Base-by-base conservation (phyloP, 495 filamentous ascomycete genomes). In the Penicillium lividum region DNA sequence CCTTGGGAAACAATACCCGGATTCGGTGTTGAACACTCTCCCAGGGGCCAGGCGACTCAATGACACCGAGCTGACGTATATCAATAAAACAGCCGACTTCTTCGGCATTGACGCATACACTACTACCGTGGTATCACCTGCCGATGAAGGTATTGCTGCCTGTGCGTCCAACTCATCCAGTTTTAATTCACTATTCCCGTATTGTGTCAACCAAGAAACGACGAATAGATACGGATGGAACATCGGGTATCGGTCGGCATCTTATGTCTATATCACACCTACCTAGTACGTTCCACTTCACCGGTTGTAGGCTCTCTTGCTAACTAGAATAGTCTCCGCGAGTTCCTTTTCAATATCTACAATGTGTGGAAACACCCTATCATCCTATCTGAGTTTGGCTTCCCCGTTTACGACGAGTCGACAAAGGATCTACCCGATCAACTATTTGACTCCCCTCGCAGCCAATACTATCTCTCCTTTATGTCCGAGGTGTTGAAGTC, bases 51-150 rank as follows among this genome's bases (percentile, higher is more conserved):
- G 55, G 40, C 63, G 69, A 0, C 60, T 80, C n/a, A 76, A 59
- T 28, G 40, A 68, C 6, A 53, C 59, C 13, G 69, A 81, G 31
- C 48, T 80, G 13, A 54, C 45, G 8, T 66, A 70, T 28, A 65
- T 79, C 15, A 54, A 68, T 13, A 62, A 67, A 31, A 77, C 74
- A 3, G 61, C 73, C 5, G 78, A 81, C 62, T 78, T 80, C 57
- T 72, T 76, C 54, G 73, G 67, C 9, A 69, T 80, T 53, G 77
- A 81, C 59, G 73, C 78, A 0, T 81, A 81, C 58, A 77, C 73
- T 6, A 72, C 75, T 25, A 74, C 73, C 7, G 68, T 78, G 7
- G 69, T 77, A 15, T 73, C 70, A 18, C 63, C 69, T 4, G 66
- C 76, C 0, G 54, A 60, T n/a, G 71, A 65, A 28, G 75, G 73